These are phyloP conservation scores for Heterobasidion annosum DNA, from an alignment of 1,284 basidiomycete species.

Conservation along the genomic window DNA sequence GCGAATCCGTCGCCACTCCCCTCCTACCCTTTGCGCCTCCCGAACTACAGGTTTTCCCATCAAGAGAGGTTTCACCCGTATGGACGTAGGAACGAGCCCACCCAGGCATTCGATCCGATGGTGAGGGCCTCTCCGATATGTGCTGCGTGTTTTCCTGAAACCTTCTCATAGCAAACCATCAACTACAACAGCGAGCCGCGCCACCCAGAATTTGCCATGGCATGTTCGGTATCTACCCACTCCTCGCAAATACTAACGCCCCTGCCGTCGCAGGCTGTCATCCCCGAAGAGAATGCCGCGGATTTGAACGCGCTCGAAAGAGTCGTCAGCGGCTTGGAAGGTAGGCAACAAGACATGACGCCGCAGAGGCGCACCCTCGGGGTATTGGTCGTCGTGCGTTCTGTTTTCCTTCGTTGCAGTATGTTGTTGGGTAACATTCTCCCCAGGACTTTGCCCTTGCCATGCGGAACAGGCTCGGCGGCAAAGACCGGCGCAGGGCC, in stretches of 20 bases:
- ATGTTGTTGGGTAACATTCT: too few relatives aligned
- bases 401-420: background rate
- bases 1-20: background rate
- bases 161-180: constrained; percentile 1
- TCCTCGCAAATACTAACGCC: too few relatives aligned
- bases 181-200: background rate
- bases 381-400: constrained; percentile 7
- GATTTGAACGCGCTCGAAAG: constrained; percentile 4
- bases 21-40: constrained; percentile 9
- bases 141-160: background rate
- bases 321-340: constrained; percentile 7
- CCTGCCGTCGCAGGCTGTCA: background rate
- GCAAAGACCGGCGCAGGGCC: background rate
- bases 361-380: constrained; percentile 1
- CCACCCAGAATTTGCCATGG: background rate
- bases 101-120: background rate
- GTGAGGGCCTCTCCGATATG: background rate
- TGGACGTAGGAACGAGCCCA: constrained; percentile 5
- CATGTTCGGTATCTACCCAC: background rate
- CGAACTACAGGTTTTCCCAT: constrained; percentile 11
- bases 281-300: background rate
- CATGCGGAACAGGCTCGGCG: constrained; percentile 2
- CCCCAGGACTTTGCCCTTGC: constrained; percentile 7
- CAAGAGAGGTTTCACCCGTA: constrained; percentile 10
- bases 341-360: background rate